Base-by-base conservation (phyloP, 805 yeast genomes). In the Nadsonia fulvescens region DNA sequence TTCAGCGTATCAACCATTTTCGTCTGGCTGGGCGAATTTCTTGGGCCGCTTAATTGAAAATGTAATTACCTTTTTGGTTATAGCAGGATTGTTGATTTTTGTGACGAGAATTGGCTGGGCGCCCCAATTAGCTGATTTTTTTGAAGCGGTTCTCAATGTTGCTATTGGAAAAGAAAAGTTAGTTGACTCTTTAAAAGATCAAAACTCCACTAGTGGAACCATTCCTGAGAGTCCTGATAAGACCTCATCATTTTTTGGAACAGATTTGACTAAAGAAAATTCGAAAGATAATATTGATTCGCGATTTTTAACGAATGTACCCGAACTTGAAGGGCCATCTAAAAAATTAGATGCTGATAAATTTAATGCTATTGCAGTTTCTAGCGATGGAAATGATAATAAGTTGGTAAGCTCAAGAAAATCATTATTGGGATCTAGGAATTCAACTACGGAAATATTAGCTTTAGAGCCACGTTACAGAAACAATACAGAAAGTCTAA, bases 41-140 rank as follows among this genome's bases (percentile, higher is more conserved):
- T 13, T 34, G 3, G 18, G 20, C 14, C 34, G 48, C 30, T 47
- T 28, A 17, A 24, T 59, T 4, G 67, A 62, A 36, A 57, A 58
- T 24, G 42, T 58, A 3, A 27, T 56, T 19, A 44, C 57, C 27
- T 35, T 57, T n/a, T 18, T 51, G 4, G 32, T 56, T 3, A 35
- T 56, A 7, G 34, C 23, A 12, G 33, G 28, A 2, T 30, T 37
- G 6, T 16, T 47, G 2, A 27, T 46, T 4, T 35, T 46, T 5
- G 35, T 53, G 1, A 18, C 38, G 3, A 23, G 39, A 21, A 24
- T 40, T 13, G 43, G 42, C 5, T 35, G 37, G 34, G 28, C 37
- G 14, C 44, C 44, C 2, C 42, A 39, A 20, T 14, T 39, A 8
- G 33, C 35, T 14, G 41, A 37, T 19, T 19, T 38, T 8, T 22